phyloP scores from a whole-genome alignment of 2,329 filamentous ascomycete genomes.

The Pseudogymnoascus verrucosus region DNA sequence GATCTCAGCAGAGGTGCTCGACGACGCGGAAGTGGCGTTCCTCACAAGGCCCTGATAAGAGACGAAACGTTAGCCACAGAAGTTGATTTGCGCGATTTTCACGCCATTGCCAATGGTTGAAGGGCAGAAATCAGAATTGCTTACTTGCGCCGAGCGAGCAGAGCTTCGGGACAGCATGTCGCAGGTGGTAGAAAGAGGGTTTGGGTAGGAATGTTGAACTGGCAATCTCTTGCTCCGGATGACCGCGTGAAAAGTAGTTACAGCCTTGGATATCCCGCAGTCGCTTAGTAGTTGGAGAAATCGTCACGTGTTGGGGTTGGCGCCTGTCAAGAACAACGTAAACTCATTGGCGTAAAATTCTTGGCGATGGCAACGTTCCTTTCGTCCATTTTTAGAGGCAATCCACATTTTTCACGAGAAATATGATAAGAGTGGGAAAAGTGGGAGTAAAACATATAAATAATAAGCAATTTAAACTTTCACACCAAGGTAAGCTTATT shows the following conservation, averaged over 20 bases:
- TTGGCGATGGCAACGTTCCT: background rate
- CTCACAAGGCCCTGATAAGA: slow-evolving; percentile 29
- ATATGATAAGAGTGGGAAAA: background rate
- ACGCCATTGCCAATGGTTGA: slow-evolving; percentile 19
- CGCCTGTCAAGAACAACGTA: background rate
- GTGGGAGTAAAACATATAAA: background rate
- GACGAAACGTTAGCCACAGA: slow-evolving; percentile 13
- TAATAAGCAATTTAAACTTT: background rate
- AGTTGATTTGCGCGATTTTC: slow-evolving; percentile 5
- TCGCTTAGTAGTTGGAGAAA: slow-evolving; percentile 5
- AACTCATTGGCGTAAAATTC: background rate
- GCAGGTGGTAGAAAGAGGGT: slow-evolving; percentile 10
- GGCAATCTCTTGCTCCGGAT: slow-evolving; percentile 6
- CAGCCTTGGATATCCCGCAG: slow-evolving; percentile 1
- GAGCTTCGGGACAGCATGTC: slow-evolving; percentile 29
- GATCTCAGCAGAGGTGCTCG: slow-evolving; percentile 13
- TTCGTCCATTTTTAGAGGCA: background rate
- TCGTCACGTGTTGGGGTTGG: background rate
- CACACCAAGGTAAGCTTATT: background rate
- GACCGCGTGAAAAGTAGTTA: slow-evolving; percentile 7
- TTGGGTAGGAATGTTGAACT: slow-evolving; percentile 20
- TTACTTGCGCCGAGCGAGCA: slow-evolving; percentile 38
- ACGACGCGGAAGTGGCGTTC: slow-evolving; percentile 23
- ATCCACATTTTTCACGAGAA: background rate
- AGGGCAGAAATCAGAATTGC: slow-evolving; percentile 13